Evolutionary conservation across 2,329 filamentous ascomycete genomes (phyloP).

Genomic region (Metarhizium album): DNA sequence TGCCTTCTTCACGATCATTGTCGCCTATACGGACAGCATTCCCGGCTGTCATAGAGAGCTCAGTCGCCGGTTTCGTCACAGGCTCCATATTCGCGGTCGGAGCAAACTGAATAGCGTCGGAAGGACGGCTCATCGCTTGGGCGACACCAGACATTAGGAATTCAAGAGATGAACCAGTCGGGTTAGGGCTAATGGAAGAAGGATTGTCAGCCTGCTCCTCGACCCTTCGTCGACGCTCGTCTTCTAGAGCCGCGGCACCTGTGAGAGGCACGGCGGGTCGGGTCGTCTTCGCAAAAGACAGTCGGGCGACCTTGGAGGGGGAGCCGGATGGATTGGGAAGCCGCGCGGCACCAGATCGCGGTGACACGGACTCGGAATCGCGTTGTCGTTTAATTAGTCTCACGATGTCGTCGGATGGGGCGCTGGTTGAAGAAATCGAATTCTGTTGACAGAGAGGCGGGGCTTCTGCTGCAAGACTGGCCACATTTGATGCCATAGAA

Average conservation of each 20-base stretch:
- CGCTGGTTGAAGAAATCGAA: conserved; percentile 23
- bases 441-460: conserved; percentile 28
- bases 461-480: conserved; percentile 40
- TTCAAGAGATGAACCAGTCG: conserved; percentile 40
- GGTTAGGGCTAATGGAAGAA: conserved; percentile 39
- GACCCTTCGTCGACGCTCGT: conserved; percentile 39
- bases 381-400: conserved; percentile 34
- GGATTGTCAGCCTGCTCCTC: conserved; percentile 23
- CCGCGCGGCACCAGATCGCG: conserved; percentile 18
- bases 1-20: conserved; percentile 33
- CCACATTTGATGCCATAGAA: conserved; percentile 44
- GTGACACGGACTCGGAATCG: conserved; percentile 34
- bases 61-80: conserved; percentile 25
- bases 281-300: conserved; percentile 31
- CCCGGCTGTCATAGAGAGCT: conserved; percentile 21
- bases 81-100: conserved; percentile 34
- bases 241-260: conserved; percentile 42
- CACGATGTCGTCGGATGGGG: conserved; percentile 30
- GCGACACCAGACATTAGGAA: conserved; percentile 43
- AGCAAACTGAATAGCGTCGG: conserved; percentile 36
- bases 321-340: conserved; percentile 31
- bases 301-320: conserved; percentile 42
- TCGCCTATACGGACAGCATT: conserved; percentile 26
- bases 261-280: conserved; percentile 38
- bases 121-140: conserved; percentile 43